phyloP scores from a whole-genome alignment of 2,329 filamentous ascomycete genomes.

The Ophioceras dolichostomum region DNA sequence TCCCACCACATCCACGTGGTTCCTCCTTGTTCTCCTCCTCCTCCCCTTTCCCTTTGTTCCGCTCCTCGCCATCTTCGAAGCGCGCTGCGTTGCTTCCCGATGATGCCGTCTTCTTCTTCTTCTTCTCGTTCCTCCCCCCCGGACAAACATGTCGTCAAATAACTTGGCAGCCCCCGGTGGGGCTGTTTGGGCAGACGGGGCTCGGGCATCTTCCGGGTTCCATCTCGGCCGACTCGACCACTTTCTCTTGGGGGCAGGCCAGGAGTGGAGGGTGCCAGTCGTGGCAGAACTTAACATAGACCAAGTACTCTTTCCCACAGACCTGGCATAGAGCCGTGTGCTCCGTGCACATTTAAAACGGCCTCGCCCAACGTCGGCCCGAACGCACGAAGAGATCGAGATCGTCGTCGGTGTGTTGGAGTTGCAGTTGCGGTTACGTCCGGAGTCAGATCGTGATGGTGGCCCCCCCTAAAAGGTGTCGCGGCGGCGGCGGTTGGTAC shows the following conservation, averaged over 20 bases:
- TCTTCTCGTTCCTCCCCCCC: not conserved
- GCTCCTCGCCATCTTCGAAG: not conserved
- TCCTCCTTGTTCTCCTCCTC: not conserved
- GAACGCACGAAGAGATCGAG: not conserved
- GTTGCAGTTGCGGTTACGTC: not conserved
- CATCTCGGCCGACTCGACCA: conserved; percentile 29
- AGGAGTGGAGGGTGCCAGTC: conserved; percentile 35
- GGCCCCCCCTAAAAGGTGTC: too few species aligned
- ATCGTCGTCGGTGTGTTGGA: too few species aligned
- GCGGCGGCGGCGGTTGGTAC: too few species aligned
- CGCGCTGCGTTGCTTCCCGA: not conserved
- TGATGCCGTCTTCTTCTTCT: not conserved
- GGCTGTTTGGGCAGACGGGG: conserved; percentile 45
- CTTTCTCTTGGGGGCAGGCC: conserved; percentile 31
- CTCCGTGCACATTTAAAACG: conserved; percentile 45
- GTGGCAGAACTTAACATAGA: conserved; percentile 45
- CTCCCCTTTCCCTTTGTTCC: not conserved
- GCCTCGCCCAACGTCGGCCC: not conserved
- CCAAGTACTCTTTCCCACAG: conserved; percentile 46
- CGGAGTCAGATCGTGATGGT: not conserved
- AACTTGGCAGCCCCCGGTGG: conserved; percentile 40
- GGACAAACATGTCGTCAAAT: conserved; percentile 25
- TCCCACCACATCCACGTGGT: not conserved
- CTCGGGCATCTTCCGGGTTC: conserved; percentile 43
- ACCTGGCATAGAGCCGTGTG: conserved; percentile 43